A percentile compares a stretch with the other conserved stretches of the same genome.
phyloP scores from a whole-genome alignment of 768 basidiomycete species.

The Hydnomerulius pinastri region DNA sequence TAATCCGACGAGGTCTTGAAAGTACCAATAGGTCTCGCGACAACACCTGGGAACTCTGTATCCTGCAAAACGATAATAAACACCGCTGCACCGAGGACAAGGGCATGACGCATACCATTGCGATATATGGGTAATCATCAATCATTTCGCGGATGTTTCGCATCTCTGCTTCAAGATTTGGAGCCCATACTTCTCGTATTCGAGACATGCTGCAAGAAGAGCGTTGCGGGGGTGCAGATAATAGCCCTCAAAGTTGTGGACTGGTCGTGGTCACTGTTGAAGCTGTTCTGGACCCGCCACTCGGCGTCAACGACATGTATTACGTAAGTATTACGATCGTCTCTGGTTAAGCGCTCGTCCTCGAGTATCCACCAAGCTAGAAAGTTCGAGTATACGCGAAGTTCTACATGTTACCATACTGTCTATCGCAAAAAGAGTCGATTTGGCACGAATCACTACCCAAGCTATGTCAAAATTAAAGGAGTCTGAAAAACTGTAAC shows the following conservation, averaged over 20 bases:
- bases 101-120: conserved; percentile 69
- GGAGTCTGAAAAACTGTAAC: not conserved
- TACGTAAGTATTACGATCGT: conserved; percentile 32
- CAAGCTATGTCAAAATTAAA: conserved; percentile 15
- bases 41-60: conserved; percentile 98
- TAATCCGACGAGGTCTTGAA: conserved; percentile 98
- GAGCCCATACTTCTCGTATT: conserved; percentile 95
- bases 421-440: not conserved
- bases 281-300: conserved; percentile 13
- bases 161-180: conserved; percentile 93
- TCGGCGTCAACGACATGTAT: conserved; percentile 19
- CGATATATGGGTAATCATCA: conserved; percentile 90
- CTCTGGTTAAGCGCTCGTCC: not conserved
- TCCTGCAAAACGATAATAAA: conserved; percentile 55
- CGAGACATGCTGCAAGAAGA: conserved; percentile 54
- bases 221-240: conserved; percentile 1
- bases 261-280: conserved; percentile 21
- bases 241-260: not conserved
- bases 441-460: conserved; percentile 6
- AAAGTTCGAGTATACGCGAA: not conserved
- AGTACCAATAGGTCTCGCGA: conserved; percentile 93
- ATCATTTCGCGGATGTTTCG: conserved; percentile 82
- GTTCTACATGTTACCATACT: conserved; percentile 1
- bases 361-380: not conserved
- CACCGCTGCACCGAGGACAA: conserved; percentile 9